These are phyloP conservation scores for Podospora didyma DNA, from an alignment of 495 filamentous ascomycete genomes.

Conservation along the genomic window DNA sequence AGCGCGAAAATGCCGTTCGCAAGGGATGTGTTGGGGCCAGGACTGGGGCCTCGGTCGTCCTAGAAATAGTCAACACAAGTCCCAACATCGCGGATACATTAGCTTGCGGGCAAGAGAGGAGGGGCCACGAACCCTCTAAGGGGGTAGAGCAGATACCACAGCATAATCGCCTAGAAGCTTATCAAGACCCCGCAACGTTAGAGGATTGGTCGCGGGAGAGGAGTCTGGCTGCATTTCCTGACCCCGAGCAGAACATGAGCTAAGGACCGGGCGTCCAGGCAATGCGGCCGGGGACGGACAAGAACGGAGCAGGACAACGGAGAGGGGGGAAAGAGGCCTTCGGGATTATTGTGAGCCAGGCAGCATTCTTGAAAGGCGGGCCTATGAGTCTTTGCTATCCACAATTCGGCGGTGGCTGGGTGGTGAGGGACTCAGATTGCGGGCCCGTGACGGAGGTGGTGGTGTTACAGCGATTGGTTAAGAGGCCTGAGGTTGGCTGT, in stretches of 20 bases:
- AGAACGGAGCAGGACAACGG: too few species aligned
- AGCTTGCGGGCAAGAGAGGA: conserved; percentile 1
- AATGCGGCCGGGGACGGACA: too few species aligned
- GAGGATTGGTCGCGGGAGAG: not conserved
- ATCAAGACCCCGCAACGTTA: conserved; percentile 4
- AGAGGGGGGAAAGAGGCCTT: too few species aligned
- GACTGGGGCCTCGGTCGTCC: conserved; percentile 59
- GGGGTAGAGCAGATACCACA: conserved; percentile 63
- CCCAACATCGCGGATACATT: too few species aligned
- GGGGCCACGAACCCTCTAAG: conserved; percentile 51
- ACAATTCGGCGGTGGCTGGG: too few species aligned
- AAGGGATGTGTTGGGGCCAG: conserved; percentile 57
- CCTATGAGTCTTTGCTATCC: too few species aligned
- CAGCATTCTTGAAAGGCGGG: too few species aligned
- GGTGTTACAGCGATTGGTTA: too few species aligned
- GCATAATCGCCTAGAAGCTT: conserved; percentile 29
- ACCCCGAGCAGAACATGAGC: not conserved
- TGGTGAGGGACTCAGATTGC: too few species aligned
- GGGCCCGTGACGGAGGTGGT: too few species aligned
- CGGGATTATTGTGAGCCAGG: too few species aligned
- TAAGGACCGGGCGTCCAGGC: not conserved
- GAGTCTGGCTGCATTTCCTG: conserved; percentile 8
- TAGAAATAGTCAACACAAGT: conserved; percentile 22
- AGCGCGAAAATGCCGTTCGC: conserved; percentile 54
- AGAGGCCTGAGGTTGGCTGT: too few species aligned